Percentiles rank a stretch among this genome's conserved stretches.
Evolutionary conservation across 352 stramenopile species (phyloP).

Genomic region (Blastocystis sp.): DNA sequence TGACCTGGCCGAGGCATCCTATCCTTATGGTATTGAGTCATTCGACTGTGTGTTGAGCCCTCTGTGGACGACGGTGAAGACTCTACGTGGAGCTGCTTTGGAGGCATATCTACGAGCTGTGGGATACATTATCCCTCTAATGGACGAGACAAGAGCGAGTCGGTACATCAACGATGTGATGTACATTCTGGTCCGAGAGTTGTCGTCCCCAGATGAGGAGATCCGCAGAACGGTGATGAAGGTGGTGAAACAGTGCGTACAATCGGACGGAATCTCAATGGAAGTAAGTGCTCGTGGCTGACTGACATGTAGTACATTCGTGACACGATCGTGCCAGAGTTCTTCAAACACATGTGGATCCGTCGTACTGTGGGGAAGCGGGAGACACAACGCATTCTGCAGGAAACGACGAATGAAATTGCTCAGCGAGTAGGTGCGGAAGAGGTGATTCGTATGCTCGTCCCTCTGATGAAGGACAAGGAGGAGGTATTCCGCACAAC

Average conservation of each 20-base stretch:
- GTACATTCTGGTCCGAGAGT: constrained; percentile 96
- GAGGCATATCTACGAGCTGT: constrained; percentile 97
- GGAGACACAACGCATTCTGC: constrained; percentile 93
- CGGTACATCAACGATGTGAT: constrained; percentile 98
- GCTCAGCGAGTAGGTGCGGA: constrained; percentile 78
- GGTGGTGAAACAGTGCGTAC: constrained; percentile 91
- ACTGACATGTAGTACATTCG: constrained; percentile 82
- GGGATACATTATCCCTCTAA: constrained; percentile 97
- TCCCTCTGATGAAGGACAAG: constrained; percentile 98
- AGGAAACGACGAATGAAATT: constrained; percentile 95
- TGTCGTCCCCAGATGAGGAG: constrained; percentile 93
- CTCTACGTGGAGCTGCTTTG: constrained; percentile 92
- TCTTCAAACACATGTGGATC: constrained; percentile 98
- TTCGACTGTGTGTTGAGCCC: constrained; percentile 95
- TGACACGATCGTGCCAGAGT: constrained; percentile 93
- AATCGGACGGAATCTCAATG: constrained; percentile 84
- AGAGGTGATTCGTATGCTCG: constrained; percentile 92
- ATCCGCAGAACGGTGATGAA: constrained; percentile 97
- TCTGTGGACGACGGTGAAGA: constrained; percentile 91
- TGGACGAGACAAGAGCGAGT: constrained; percentile 97
- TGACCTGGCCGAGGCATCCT: constrained; percentile 88
- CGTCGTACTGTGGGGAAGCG: constrained; percentile 92
- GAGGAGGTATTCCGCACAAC: constrained; percentile 95
- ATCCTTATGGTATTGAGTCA: constrained; percentile 98
- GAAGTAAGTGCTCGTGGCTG: not conserved